phyloP scores from a whole-genome alignment of 225 moss, liverwort and hornwort species.

The Takakia lepidozioides region DNA sequence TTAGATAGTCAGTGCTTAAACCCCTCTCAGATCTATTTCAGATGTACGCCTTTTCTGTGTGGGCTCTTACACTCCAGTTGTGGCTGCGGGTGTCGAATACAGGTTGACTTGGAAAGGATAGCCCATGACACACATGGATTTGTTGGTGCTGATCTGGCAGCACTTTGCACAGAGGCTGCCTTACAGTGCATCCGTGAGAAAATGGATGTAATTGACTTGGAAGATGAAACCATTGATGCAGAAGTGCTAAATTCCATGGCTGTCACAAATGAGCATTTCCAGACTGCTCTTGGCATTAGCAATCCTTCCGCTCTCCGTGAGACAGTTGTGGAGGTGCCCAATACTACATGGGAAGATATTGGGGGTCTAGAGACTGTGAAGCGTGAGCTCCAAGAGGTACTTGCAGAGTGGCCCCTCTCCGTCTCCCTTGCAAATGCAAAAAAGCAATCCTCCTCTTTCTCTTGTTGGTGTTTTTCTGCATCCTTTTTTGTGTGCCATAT shows the following conservation, averaged over 20 bases:
- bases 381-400: conserved; percentile 97
- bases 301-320: conserved; percentile 96
- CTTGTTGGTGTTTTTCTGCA: background rate
- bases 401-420: background rate
- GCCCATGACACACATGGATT: conserved; percentile 93
- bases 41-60: too few species aligned
- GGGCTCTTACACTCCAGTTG: too few species aligned
- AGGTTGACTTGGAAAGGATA: conserved; percentile 92
- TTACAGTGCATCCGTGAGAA: conserved; percentile 97
- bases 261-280: conserved; percentile 94
- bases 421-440: background rate
- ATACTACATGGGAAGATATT: conserved; percentile 84
- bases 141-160: conserved; percentile 94
- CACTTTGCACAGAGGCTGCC: conserved; percentile 80
- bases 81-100: too few species aligned
- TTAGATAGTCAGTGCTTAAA: too few species aligned
- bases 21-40: too few species aligned
- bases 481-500: background rate
- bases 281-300: conserved; percentile 88
- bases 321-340: conserved; percentile 94
- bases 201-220: conserved; percentile 95
- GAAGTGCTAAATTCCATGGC: conserved; percentile 96
- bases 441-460: background rate
- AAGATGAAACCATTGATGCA: conserved; percentile 91
- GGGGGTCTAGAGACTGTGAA: conserved; percentile 91